Percentiles rank a stretch among this genome's conserved stretches.
These are phyloP conservation scores for Coniochaeta prunicola DNA, from an alignment of 2,329 filamentous ascomycete genomes.

Conservation along the genomic window DNA sequence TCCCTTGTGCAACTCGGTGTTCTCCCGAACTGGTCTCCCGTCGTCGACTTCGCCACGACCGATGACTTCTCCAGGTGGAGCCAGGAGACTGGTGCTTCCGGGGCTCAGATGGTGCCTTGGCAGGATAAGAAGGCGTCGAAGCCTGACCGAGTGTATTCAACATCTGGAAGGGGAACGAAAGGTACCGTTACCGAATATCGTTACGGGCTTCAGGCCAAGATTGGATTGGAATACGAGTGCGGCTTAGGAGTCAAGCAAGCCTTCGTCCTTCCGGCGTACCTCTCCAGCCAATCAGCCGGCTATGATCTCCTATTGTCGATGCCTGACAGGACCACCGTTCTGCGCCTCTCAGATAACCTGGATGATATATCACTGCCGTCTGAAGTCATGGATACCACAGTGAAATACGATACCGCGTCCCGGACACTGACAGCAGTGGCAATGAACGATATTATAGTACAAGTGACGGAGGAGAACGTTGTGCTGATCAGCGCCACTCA, in stretches of 20 bases:
- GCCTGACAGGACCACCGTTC: constrained; percentile 38
- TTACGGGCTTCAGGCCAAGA: constrained; percentile 61
- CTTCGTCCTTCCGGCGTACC: constrained; percentile 39
- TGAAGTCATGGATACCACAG: constrained; percentile 32
- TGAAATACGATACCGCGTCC: constrained; percentile 43
- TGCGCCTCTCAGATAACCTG: constrained; percentile 42
- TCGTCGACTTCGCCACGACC: constrained; percentile 47
- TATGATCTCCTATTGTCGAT: constrained; percentile 39
- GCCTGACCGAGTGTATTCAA: constrained; percentile 58
- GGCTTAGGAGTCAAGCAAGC: constrained; percentile 39
- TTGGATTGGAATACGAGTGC: constrained; percentile 50
- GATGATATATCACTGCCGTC: constrained; percentile 16
- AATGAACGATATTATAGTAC: constrained; percentile 33
- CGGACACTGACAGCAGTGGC: constrained; percentile 42
- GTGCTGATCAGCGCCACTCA: constrained; percentile 28
- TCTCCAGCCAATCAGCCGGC: constrained; percentile 15
- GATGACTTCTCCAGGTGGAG: constrained; percentile 25
- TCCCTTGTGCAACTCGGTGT: constrained; percentile 46
- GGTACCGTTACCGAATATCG: constrained; percentile 63
- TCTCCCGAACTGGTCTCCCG: constrained; percentile 58
- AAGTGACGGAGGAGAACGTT: constrained; percentile 44
- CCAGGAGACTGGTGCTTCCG: constrained; percentile 9
- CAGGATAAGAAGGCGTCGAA: constrained; percentile 32
- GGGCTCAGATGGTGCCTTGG: constrained; percentile 12
- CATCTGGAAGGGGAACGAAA: constrained; percentile 54